These are phyloP conservation scores for Nicotiana tabacum DNA, from an alignment of 257 asterid species.

Conservation along the genomic window DNA sequence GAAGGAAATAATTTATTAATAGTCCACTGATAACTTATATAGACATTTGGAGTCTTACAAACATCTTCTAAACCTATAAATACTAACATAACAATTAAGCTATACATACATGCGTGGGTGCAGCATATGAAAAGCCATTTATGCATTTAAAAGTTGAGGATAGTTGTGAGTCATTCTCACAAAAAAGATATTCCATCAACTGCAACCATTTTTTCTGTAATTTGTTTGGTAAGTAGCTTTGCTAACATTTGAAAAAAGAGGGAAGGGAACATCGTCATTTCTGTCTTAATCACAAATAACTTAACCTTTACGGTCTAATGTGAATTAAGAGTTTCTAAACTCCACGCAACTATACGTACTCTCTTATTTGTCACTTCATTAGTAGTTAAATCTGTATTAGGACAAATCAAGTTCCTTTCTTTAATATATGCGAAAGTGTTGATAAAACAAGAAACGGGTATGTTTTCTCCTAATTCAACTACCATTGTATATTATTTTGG, in stretches of 20 bases:
- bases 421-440: not conserved
- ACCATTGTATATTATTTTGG: not conserved
- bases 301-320: not conserved
- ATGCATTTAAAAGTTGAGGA: not conserved
- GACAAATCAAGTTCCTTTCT: not conserved
- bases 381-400: not conserved
- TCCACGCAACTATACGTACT: conserved; percentile 6
- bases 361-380: conserved; percentile 4
- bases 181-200: not conserved
- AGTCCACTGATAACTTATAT: not conserved
- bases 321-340: conserved; percentile 1
- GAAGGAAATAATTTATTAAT: not conserved
- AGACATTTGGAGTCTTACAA: not conserved
- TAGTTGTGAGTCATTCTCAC: not conserved
- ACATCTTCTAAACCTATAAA: not conserved
- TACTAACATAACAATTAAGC: not conserved
- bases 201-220: not conserved
- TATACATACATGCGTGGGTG: not conserved
- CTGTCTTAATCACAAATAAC: not conserved
- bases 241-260: not conserved
- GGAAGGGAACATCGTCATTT: not conserved
- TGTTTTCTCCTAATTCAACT: not conserved
- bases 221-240: not conserved
- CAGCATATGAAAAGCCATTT: not conserved
- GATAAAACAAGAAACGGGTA: not conserved